phyloP scores from a whole-genome alignment of 2,329 filamentous ascomycete genomes.

The Aureobasidium lini region DNA sequence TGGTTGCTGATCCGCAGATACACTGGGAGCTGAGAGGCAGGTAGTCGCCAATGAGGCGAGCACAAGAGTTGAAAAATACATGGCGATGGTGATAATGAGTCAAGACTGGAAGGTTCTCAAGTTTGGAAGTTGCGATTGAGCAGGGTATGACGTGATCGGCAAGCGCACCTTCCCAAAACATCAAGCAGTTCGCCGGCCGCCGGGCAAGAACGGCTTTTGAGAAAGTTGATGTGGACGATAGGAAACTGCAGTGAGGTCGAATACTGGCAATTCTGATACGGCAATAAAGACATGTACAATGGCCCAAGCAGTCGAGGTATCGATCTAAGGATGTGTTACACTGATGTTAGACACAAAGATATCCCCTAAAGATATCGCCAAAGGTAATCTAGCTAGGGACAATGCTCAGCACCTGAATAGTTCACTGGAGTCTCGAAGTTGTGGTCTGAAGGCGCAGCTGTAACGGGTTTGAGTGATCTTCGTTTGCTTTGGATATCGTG shows the following conservation, averaged over 20 bases:
- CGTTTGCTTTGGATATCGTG: neutral
- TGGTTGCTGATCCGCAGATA: neutral
- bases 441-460: too few species aligned
- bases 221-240: neutral
- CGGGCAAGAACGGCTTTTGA: neutral
- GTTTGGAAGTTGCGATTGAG: neutral
- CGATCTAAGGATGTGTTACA: too few species aligned
- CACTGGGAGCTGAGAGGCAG: neutral
- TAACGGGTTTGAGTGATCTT: too few species aligned
- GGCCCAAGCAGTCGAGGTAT: too few species aligned
- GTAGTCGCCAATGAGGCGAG: neutral
- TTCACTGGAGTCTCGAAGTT: too few species aligned
- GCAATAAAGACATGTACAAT: too few species aligned
- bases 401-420: too few species aligned
- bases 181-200: neutral
- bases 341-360: too few species aligned
- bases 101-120: neutral
- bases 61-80: slow-evolving; percentile 1
- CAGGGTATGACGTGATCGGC: neutral
- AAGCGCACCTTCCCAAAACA: neutral
- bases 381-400: too few species aligned
- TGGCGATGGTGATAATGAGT: neutral
- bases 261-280: too few species aligned
- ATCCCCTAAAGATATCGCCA: too few species aligned
- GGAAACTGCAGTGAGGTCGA: too few species aligned